A percentile compares a stretch with the other conserved stretches of the same genome.
phyloP scores from a whole-genome alignment of 345 rosid species.

The Rhizophora apiculata region DNA sequence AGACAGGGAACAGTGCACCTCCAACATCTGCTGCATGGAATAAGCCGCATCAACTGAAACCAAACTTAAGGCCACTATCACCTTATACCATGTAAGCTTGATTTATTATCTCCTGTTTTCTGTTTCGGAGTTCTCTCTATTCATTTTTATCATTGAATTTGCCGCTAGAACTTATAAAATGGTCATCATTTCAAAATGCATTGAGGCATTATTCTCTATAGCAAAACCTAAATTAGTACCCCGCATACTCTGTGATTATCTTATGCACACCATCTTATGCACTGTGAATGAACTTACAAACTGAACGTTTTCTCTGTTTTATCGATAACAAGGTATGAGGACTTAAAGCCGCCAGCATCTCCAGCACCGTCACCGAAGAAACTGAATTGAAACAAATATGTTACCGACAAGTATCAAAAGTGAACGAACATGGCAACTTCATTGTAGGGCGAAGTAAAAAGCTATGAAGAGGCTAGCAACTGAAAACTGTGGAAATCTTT shows the following conservation, averaged over 20 bases:
- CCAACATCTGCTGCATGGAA: slow-evolving; percentile 14
- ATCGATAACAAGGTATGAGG: slow-evolving; percentile 25
- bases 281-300: background rate
- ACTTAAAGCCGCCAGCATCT: slow-evolving; percentile 30
- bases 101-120: background rate
- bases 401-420: background rate
- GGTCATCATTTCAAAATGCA: no score
- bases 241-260: background rate
- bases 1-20: slow-evolving; percentile 30
- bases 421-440: background rate
- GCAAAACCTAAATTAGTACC: background rate
- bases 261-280: background rate
- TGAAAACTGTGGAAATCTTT: background rate
- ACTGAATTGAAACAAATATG: background rate
- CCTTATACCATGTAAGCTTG: slow-evolving; percentile 60
- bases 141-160: no score
- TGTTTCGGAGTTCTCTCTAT: no score
- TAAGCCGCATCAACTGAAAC: slow-evolving; percentile 13
- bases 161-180: no score
- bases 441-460: background rate
- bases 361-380: slow-evolving; percentile 14
- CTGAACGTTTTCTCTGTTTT: background rate
- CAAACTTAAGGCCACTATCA: slow-evolving; percentile 48
- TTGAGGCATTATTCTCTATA: no score
- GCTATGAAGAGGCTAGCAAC: slow-evolving; percentile 16